Evolutionary conservation across 2,329 filamentous ascomycete species (phyloP).

Genomic region (Colletotrichum gloeosporioides): DNA sequence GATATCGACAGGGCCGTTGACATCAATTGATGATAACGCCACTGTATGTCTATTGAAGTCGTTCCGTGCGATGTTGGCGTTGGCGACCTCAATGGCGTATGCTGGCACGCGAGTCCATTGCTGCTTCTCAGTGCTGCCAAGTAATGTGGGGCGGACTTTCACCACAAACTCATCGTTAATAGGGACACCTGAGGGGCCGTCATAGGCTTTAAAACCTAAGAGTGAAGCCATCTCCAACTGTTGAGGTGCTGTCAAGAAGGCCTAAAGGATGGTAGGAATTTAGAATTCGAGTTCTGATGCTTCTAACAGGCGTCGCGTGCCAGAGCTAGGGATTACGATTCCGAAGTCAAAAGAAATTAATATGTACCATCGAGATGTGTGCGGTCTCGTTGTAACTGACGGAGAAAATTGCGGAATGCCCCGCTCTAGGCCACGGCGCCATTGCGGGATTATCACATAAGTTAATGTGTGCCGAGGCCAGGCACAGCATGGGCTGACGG

Average conservation of each 20-base stretch:
- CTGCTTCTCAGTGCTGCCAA: neutral
- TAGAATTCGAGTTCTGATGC: neutral
- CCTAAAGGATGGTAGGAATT: neutral
- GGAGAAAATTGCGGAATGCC: neutral
- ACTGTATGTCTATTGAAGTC: neutral
- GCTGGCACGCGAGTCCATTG: neutral
- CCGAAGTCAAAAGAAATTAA: neutral
- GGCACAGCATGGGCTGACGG: neutral
- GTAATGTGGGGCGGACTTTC: neutral
- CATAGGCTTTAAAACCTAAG: neutral
- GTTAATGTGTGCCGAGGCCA: neutral
- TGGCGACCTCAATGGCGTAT: neutral
- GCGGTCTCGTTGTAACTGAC: neutral
- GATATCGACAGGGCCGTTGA: neutral
- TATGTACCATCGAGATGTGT: neutral
- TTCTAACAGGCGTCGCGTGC: neutral
- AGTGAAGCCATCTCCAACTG: neutral
- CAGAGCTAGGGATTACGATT: fast-evolving
- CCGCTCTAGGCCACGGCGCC: neutral
- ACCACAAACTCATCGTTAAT: neutral
- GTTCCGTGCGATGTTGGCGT: neutral
- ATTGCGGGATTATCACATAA: neutral
- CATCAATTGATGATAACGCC: neutral
- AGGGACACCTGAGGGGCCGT: neutral
- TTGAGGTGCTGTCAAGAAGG: neutral